These are phyloP conservation scores for Trypanosoma platydactyli DNA, from an alignment of 208 protist species.

Conservation along the genomic window DNA sequence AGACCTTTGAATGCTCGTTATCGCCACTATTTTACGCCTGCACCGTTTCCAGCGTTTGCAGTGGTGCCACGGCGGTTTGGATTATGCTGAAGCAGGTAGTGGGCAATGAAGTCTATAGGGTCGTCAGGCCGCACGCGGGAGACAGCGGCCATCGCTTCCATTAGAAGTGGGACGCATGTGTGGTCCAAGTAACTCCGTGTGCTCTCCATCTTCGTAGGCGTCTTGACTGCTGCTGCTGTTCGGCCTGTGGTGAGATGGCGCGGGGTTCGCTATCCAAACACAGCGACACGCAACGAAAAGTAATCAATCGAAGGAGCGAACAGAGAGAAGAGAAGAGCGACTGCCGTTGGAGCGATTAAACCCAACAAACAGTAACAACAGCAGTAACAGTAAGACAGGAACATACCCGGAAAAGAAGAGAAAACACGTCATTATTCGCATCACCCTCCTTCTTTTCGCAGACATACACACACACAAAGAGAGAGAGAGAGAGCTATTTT, in stretches of 20 bases:
- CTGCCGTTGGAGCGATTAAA: background rate
- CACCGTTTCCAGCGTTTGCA: background rate
- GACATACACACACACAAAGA: too few relatives aligned
- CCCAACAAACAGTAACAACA: background rate
- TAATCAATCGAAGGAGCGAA: conserved; percentile 10
- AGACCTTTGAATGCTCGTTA: background rate
- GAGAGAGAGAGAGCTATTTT: too few relatives aligned
- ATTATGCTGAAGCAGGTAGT: conserved; percentile 29
- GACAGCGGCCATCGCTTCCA: conserved; percentile 52
- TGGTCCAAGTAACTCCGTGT: conserved; percentile 55
- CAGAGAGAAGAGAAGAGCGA: background rate
- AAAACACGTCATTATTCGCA: conserved; percentile 9
- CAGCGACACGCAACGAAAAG: background rate
- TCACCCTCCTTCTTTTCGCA: background rate
- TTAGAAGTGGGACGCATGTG: conserved; percentile 54
- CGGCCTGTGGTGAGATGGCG: background rate
- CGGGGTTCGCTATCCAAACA: background rate
- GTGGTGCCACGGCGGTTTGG: conserved; percentile 13
- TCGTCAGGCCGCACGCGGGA: conserved; percentile 49
- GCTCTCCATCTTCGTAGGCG: conserved; percentile 1
- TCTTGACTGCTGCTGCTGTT: background rate
- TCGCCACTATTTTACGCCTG: background rate
- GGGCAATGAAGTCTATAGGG: conserved; percentile 54
- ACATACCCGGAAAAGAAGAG: conserved; percentile 9
- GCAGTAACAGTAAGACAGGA: conserved; percentile 4